Evolutionary conservation across 352 stramenopile genomes (phyloP).

Genomic region (Globisporangium heterothallicum): DNA sequence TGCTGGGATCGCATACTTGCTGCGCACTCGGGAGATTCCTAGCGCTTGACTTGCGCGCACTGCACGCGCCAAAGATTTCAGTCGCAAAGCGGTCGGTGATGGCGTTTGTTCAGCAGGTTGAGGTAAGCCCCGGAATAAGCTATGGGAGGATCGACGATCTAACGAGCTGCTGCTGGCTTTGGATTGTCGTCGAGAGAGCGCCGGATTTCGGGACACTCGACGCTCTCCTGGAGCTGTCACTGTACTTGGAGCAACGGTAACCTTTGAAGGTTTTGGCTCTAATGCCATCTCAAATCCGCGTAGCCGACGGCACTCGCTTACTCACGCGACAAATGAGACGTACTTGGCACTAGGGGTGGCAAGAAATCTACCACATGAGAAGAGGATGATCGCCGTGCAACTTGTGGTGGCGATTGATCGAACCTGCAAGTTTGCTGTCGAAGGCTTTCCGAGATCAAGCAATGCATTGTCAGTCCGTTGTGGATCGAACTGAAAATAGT

Average conservation of each 20-base stretch:
- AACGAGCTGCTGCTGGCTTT: conserved; percentile 1
- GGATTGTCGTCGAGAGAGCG: conserved; percentile 11
- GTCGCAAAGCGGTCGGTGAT: conserved; percentile 32
- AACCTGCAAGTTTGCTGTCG: too few species aligned
- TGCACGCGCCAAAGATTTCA: conserved; percentile 43
- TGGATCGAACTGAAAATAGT: too few species aligned
- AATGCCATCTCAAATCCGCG: background rate
- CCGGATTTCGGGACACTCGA: conserved; percentile 3
- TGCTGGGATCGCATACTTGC: conserved; percentile 36
- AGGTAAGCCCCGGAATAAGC: conserved; percentile 10
- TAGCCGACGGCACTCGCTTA: background rate
- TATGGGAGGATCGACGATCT: conserved; percentile 10
- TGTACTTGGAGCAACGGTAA: conserved; percentile 13
- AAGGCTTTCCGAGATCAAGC: too few species aligned
- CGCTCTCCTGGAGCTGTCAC: background rate
- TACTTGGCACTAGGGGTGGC: too few species aligned
- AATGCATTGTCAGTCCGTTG: too few species aligned
- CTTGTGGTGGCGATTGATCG: too few species aligned
- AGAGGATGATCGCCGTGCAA: too few species aligned
- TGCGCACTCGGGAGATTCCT: conserved; percentile 20
- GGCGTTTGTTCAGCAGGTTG: conserved; percentile 18
- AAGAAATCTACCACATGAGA: background rate
- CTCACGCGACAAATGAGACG: background rate
- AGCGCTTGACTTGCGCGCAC: conserved; percentile 51
- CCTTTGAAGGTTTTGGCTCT: conserved; percentile 10